phyloP scores from a whole-genome alignment of 495 filamentous ascomycete species.

The Hypoxylon crocopeplum region DNA sequence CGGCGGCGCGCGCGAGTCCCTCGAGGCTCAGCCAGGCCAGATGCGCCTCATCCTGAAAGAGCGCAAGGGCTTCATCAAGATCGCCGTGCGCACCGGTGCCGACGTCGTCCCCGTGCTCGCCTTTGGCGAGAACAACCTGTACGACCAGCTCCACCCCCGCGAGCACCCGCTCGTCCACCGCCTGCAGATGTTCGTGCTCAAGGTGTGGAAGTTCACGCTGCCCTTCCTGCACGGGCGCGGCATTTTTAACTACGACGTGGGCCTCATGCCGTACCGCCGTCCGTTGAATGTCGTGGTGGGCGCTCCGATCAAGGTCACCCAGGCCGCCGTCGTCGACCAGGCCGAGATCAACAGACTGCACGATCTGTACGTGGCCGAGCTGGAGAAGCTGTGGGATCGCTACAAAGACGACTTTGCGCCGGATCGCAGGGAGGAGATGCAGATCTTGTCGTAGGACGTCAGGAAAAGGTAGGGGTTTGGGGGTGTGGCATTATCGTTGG shows the following conservation, averaged over 20 bases:
- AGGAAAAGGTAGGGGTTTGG: background rate
- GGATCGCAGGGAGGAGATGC: constrained; percentile 73
- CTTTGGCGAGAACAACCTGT: constrained; percentile 96
- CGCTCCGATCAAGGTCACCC: constrained; percentile 74
- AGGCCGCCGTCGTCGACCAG: constrained; percentile 56
- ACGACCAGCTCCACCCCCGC: constrained; percentile 80
- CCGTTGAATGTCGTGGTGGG: constrained; percentile 90
- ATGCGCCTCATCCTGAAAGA: constrained; percentile 78
- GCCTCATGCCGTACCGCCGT: constrained; percentile 89
- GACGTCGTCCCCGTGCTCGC: constrained; percentile 89
- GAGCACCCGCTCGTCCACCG: constrained; percentile 75
- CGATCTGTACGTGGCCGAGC: constrained; percentile 75
- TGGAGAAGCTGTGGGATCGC: constrained; percentile 82
- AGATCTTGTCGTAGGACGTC: constrained; percentile 71
- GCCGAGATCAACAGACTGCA: constrained; percentile 83
- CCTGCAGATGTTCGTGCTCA: constrained; percentile 81
- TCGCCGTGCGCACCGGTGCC: constrained; percentile 87
- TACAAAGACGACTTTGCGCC: constrained; percentile 87
- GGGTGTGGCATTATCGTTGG: no score
- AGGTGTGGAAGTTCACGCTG: constrained; percentile 87
- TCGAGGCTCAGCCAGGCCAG: constrained; percentile 79
- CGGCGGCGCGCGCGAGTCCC: constrained; percentile 88
- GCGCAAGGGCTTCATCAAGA: constrained; percentile 91
- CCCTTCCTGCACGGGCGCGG: constrained; percentile 89
- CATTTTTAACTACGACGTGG: constrained; percentile 97